Evolutionary conservation across 2,329 filamentous ascomycete species (phyloP).

Genomic region (Venturiaceae sp.): DNA sequence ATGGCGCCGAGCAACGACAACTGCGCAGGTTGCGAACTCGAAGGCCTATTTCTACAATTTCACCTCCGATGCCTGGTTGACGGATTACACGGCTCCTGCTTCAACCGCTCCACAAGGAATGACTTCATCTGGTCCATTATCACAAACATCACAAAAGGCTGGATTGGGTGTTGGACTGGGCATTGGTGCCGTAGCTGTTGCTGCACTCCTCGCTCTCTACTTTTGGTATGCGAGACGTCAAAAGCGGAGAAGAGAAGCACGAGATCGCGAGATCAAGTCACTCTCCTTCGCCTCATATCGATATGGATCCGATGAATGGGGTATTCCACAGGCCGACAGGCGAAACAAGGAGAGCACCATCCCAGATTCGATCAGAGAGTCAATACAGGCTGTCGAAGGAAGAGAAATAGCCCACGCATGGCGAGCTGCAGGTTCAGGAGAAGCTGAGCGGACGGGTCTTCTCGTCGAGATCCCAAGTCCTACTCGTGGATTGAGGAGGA

Average conservation of each 20-base stretch:
- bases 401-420: neutral
- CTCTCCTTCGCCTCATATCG: slow-evolving; percentile 42
- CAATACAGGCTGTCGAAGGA: neutral
- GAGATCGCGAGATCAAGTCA: slow-evolving; percentile 46
- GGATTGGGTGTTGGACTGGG: slow-evolving; percentile 35
- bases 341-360: neutral
- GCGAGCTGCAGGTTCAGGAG: slow-evolving; percentile 10
- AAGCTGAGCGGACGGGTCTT: slow-evolving; percentile 35
- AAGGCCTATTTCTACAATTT: slow-evolving; percentile 50
- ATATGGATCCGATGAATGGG: slow-evolving; percentile 4
- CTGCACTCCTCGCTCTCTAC: slow-evolving; percentile 29
- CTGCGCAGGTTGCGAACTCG: slow-evolving; percentile 27
- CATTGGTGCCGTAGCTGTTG: slow-evolving; percentile 31
- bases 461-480: slow-evolving; percentile 39
- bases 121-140: slow-evolving; percentile 23
- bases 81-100: slow-evolving; percentile 44
- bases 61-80: slow-evolving; percentile 49
- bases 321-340: neutral
- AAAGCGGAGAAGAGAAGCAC: slow-evolving; percentile 27
- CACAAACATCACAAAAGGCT: slow-evolving; percentile 34
- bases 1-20: slow-evolving; percentile 16
- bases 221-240: slow-evolving; percentile 35
- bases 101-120: slow-evolving; percentile 3
- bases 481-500: slow-evolving; percentile 35
- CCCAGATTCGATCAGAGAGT: neutral